Evolutionary conservation across 2,329 filamentous ascomycete genomes (phyloP), one percentile per base, ranked within the genome.

Genomic region (Aspergillus chevalieri): DNA sequence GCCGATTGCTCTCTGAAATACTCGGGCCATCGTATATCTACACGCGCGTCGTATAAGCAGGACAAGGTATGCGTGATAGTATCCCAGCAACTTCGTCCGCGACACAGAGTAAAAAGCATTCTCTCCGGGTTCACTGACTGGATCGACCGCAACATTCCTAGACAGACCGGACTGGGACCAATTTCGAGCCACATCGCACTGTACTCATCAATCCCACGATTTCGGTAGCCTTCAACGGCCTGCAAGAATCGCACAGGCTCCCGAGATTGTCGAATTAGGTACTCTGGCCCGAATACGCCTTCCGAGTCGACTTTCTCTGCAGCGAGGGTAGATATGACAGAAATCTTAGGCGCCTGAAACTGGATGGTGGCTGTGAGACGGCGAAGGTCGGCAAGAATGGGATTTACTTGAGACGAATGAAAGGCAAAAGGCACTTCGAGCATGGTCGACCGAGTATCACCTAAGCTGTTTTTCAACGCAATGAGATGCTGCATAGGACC

Each of bases 171-270:
- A 60, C 87, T 83, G 33, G 85, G 84, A 21, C 86, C 86, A 55
- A 89, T 71, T 66, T 89, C 86, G 48, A 89, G 72, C 79, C 82
- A 88, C 26, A 84, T 76, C 14, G 83, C 85, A 70, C 82, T 81
- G 55, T 83, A 80, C 54, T 84, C 77, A 47, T 86, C 80, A n/a
- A 78, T 67, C 51, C 78, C 78, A 22, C 76, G 72, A 45, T 79
- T 72, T 60, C 82, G 77, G 6, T 81, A 83, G 36, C 74, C 74
- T 10, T 78, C 71, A 2, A 89, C 69, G 12, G 81, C 84, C 45
- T 76, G 78, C 54, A 79, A 74, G 69, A 89, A 85, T 67, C 87
- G 78, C 59, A 89, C 85, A 8, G 84, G 74, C 64, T 87, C 80
- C 12, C 86, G 78, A 21, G 81, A 79, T 55, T 86, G 82, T 43